These are phyloP conservation scores for Acanthamoeba triangularis DNA, from an alignment of 208 protist genomes.

Conservation along the genomic window DNA sequence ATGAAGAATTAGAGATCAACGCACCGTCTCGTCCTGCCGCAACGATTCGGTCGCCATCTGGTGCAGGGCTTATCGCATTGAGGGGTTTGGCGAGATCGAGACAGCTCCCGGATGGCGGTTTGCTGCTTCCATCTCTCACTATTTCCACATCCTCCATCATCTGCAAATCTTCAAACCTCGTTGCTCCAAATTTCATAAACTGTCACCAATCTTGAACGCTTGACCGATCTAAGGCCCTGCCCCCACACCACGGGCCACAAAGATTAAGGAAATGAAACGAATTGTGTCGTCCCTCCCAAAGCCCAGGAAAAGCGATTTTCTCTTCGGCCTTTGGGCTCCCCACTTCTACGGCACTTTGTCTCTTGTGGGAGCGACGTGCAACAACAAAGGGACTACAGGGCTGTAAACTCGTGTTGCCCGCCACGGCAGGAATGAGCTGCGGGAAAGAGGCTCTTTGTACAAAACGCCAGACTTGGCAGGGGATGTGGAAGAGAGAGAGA, in stretches of 20 bases:
- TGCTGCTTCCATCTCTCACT: neutral
- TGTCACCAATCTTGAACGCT: neutral
- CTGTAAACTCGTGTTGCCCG: neutral
- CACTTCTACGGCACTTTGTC: neutral
- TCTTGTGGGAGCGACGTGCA: too few relatives aligned
- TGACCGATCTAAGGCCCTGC: too few relatives aligned
- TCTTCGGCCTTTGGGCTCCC: too few relatives aligned
- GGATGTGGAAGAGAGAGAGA: neutral
- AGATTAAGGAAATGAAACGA: too few relatives aligned
- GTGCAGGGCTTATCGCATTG: constrained; percentile 85
- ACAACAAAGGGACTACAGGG: neutral
- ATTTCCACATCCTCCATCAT: constrained; percentile 21
- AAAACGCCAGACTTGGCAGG: neutral
- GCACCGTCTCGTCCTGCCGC: constrained; percentile 88
- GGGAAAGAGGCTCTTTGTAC: neutral
- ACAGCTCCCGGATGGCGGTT: constrained; percentile 9
- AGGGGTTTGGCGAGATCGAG: constrained; percentile 83
- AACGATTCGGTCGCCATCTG: constrained; percentile 81
- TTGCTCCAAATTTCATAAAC: neutral
- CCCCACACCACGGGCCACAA: too few relatives aligned
- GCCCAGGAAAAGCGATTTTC: too few relatives aligned
- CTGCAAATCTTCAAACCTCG: neutral
- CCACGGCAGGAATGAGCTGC: neutral
- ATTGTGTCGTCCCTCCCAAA: too few relatives aligned
- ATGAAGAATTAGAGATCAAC: neutral